Evolutionary conservation across 306 rosid species (phyloP).

Genomic region (Gastrolobium bilobum): DNA sequence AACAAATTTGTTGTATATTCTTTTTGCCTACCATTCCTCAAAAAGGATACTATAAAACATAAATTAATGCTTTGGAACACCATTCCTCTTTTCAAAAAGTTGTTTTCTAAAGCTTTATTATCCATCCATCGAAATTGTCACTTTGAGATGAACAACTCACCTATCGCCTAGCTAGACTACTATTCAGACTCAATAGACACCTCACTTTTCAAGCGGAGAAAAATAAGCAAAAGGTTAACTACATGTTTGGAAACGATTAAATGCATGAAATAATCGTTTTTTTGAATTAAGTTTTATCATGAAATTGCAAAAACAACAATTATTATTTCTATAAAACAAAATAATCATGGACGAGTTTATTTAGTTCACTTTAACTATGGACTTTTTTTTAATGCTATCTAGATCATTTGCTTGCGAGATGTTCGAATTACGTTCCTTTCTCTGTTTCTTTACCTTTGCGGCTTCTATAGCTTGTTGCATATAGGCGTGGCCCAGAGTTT

Average conservation of each 20-base stretch:
- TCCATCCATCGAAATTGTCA: slow-evolving; percentile 35
- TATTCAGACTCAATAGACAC: not conserved
- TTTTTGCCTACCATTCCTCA: not conserved
- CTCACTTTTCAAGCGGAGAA: slow-evolving; percentile 21
- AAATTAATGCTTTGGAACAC: slow-evolving; percentile 19
- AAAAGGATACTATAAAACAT: not conserved
- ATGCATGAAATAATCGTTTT: too few species aligned
- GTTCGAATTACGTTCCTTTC: not conserved
- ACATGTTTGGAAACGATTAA: too few species aligned
- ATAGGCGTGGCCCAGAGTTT: slow-evolving; percentile 41
- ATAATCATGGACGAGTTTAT: not conserved
- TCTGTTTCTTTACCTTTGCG: not conserved
- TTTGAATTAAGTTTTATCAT: too few species aligned
- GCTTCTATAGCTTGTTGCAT: not conserved
- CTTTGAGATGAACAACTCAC: slow-evolving; percentile 39
- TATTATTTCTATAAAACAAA: too few species aligned
- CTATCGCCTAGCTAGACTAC: slow-evolving; percentile 15
- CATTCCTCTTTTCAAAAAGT: slow-evolving; percentile 24
- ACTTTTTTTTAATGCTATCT: slow-evolving; percentile 3
- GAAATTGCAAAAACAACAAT: too few species aligned
- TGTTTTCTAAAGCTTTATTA: not conserved
- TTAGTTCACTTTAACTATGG: not conserved
- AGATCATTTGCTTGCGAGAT: slow-evolving; percentile 15
- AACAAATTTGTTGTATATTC: not conserved
- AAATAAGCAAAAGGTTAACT: not conserved